These are phyloP conservation scores for Hypoxylon sp. DNA, from an alignment of 2,329 filamentous ascomycete species.

Conservation along the genomic window DNA sequence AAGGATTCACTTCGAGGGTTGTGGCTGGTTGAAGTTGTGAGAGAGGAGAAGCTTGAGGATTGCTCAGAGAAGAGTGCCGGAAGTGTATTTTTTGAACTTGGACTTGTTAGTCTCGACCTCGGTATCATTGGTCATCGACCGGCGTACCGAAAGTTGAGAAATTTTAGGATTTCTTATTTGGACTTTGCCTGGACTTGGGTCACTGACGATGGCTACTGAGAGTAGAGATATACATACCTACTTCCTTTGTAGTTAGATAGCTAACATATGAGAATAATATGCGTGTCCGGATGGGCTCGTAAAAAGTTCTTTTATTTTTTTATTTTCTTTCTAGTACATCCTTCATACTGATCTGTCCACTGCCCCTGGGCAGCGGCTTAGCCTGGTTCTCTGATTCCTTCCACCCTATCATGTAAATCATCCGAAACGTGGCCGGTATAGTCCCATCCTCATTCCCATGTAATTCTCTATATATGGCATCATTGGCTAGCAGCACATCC, in stretches of 20 bases:
- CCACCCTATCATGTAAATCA: conserved; percentile 99
- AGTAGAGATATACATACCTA: too few species aligned
- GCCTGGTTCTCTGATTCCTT: conserved; percentile 85
- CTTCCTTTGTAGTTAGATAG: neutral
- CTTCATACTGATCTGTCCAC: conserved; percentile 88
- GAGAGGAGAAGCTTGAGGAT: too few species aligned
- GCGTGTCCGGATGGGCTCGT: neutral
- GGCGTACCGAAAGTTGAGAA: too few species aligned
- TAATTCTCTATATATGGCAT: conserved; percentile 89
- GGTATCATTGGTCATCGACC: too few species aligned
- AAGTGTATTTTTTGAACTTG: too few species aligned
- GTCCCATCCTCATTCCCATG: conserved; percentile 85
- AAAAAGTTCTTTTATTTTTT: conserved; percentile 1
- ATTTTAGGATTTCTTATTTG: too few species aligned
- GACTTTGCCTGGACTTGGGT: too few species aligned
- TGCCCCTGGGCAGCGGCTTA: conserved; percentile 85
- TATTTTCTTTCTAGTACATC: conserved; percentile 75
- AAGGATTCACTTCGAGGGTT: too few species aligned
- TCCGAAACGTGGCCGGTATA: conserved; percentile 90
- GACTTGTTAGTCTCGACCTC: too few species aligned
- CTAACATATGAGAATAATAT: neutral
- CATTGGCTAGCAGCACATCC: conserved; percentile 88
- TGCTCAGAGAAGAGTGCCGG: too few species aligned
- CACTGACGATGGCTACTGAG: too few species aligned
- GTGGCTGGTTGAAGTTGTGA: too few species aligned